Evolutionary conservation across 2,329 filamentous ascomycete genomes (phyloP).

Genomic region (Curvularia hawaiiensis): DNA sequence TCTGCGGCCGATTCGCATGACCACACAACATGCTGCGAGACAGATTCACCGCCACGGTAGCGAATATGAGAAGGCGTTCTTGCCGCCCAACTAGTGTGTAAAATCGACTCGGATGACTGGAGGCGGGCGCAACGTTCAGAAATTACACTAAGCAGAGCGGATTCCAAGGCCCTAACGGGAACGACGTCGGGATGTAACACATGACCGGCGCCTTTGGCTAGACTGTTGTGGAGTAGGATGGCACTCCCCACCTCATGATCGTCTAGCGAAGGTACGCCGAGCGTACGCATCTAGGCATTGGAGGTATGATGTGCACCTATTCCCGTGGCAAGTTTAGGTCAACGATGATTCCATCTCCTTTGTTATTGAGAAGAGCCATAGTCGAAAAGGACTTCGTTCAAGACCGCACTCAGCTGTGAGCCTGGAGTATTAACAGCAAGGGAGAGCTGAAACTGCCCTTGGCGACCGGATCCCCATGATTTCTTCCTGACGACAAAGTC

Average conservation of each 20-base stretch:
- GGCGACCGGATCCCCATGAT: background rate
- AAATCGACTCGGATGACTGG: background rate
- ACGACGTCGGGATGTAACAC: slow-evolving; percentile 3
- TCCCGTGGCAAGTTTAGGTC: background rate
- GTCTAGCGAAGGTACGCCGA: background rate
- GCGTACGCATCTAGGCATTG: background rate
- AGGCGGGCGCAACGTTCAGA: background rate
- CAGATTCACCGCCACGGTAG: background rate
- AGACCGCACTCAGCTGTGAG: background rate
- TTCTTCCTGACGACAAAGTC: background rate
- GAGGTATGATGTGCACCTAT: background rate
- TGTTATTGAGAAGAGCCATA: background rate
- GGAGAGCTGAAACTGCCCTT: background rate
- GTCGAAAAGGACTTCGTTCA: background rate
- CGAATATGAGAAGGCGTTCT: background rate
- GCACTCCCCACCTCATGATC: background rate
- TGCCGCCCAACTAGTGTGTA: background rate
- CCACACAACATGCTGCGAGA: slow-evolving; percentile 1
- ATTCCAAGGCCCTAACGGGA: background rate
- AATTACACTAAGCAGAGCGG: background rate
- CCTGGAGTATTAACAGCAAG: background rate
- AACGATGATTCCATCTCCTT: background rate
- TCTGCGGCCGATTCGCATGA: slow-evolving; percentile 8
- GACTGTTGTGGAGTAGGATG: background rate
- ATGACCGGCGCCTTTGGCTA: slow-evolving; percentile 7